Conservation (phyloP, 352 stramenopile genomes). For the Globisporangium sylvaticum region DNA sequence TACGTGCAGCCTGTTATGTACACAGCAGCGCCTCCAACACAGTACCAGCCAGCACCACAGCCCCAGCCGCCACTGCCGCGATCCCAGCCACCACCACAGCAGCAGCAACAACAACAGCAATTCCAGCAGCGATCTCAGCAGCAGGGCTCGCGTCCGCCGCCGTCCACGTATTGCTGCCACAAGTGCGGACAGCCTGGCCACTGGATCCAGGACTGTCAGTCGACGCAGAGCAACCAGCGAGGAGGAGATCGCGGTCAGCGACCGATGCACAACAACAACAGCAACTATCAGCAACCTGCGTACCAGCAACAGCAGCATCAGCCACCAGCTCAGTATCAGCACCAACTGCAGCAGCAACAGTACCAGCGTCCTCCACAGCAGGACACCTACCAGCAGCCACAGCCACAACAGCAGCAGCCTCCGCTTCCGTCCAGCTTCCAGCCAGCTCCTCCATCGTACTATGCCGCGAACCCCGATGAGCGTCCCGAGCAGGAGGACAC, state of each 20-base stretch:
- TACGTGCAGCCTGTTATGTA: conserved; percentile 3
- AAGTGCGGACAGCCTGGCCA: conserved; percentile 74
- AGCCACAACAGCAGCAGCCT: not conserved
- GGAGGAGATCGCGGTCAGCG: conserved; percentile 7
- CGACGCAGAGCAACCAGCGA: conserved; percentile 18
- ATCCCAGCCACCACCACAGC: conserved; percentile 25
- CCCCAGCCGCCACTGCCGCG: conserved; percentile 8
- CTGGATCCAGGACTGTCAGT: conserved; percentile 76
- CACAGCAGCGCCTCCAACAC: conserved; percentile 4
- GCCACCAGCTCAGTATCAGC: conserved; percentile 2
- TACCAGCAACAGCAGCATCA: conserved; percentile 13
- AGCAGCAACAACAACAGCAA: conserved; percentile 22
- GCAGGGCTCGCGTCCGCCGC: conserved; percentile 28
- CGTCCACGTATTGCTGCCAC: conserved; percentile 67
- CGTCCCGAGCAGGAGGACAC: not conserved
- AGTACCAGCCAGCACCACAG: conserved; percentile 9
- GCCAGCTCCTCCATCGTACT: conserved; percentile 1
- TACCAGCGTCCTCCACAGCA: conserved; percentile 7
- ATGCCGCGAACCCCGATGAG: not conserved
- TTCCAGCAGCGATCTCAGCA: conserved; percentile 20
- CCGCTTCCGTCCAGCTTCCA: conserved; percentile 1
- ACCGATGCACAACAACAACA: conserved; percentile 2
- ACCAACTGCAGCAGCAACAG: conserved; percentile 6
- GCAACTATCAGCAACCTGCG: conserved; percentile 3
- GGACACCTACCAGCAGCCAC: not conserved